phyloP scores from a whole-genome alignment of 805 yeast genomes.

The Metahyphopichia silvanorum region DNA sequence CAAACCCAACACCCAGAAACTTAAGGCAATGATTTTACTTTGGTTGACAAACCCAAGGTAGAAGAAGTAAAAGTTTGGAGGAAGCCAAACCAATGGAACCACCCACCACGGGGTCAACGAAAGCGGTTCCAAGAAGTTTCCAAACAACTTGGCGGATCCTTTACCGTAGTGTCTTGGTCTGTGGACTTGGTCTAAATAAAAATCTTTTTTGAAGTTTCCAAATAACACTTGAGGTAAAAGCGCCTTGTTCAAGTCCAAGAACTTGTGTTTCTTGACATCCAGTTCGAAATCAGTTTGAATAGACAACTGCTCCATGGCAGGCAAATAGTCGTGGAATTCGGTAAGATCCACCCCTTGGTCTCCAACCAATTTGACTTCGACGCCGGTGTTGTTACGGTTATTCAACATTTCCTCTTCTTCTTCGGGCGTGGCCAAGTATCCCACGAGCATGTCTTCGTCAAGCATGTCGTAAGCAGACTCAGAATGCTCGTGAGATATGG shows the following conservation, averaged over 20 bases:
- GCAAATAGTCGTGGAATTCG: constrained; percentile 58
- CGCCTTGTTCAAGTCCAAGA: constrained; percentile 82
- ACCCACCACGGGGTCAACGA: constrained; percentile 94
- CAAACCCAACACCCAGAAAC: constrained; percentile 74
- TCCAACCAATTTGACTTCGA: constrained; percentile 47
- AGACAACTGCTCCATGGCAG: constrained; percentile 67
- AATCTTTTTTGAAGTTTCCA: constrained; percentile 77
- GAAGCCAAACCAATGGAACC: constrained; percentile 85
- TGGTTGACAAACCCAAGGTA: constrained; percentile 53
- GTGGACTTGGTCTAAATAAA: constrained; percentile 93
- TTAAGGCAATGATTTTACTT: constrained; percentile 44
- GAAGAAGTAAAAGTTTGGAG: constrained; percentile 65
- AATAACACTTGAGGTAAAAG: constrained; percentile 75
- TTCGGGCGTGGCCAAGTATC: constrained; percentile 75
- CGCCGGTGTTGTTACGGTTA: constrained; percentile 55
- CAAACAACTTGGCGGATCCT: constrained; percentile 94
- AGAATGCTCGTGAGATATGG: constrained; percentile 70
- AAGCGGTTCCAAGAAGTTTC: constrained; percentile 89
- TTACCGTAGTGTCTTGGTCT: constrained; percentile 97
- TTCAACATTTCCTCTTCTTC: constrained; percentile 72
- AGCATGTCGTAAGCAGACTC: constrained; percentile 84
- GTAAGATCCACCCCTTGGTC: constrained; percentile 26
- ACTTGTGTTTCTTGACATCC: constrained; percentile 76
- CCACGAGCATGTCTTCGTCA: constrained; percentile 75
- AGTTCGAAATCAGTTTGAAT: constrained; percentile 73